Percentiles rank a stretch among this genome's conserved stretches.
Conservation (phyloP, 129 eudicot species). For the Centrapalus pauciflorus region DNA sequence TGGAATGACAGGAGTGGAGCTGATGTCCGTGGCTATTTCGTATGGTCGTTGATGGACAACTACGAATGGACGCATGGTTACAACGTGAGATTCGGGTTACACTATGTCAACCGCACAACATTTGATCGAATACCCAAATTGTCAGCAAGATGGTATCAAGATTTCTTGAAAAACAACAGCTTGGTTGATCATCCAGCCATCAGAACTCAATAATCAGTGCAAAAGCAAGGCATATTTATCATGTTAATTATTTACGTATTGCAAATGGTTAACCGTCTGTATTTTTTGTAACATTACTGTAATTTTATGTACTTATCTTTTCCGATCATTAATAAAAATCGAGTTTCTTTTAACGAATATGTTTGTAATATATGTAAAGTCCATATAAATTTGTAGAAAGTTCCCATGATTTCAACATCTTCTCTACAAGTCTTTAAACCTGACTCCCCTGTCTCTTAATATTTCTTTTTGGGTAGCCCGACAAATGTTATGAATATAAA, state of each 20-base stretch:
- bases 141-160: constrained; percentile 69
- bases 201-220: background rate
- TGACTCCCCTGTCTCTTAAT: too few species aligned
- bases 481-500: too few species aligned
- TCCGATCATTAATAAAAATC: too few species aligned
- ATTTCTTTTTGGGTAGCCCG: too few species aligned
- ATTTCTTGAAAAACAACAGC: constrained; percentile 46
- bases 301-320: too few species aligned
- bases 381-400: too few species aligned
- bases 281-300: background rate
- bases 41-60: constrained; percentile 75
- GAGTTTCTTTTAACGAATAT: too few species aligned
- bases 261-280: background rate
- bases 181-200: constrained; percentile 11
- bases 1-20: constrained; percentile 56
- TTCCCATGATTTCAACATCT: too few species aligned
- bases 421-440: too few species aligned
- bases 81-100: constrained; percentile 47
- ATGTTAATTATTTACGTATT: background rate
- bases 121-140: constrained; percentile 55
- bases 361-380: too few species aligned
- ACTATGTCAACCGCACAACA: constrained; percentile 52
- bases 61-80: constrained; percentile 68
- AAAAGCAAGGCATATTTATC: constrained; percentile 14
- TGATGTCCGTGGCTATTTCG: constrained; percentile 81